Base-by-base conservation (phyloP, 176 grass and related monocot species). In the Poa annua region DNA sequence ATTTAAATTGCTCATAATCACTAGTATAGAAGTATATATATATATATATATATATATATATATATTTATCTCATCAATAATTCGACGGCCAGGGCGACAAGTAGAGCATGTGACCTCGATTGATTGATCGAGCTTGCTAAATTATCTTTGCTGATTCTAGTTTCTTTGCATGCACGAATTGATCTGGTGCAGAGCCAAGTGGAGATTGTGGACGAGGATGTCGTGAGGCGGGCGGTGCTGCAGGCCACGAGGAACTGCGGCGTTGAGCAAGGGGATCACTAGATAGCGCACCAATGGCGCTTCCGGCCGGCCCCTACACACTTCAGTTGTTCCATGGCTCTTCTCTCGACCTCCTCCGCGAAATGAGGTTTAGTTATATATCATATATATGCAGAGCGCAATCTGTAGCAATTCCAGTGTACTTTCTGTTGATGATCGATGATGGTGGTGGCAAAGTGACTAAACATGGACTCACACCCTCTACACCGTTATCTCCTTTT, bases 201-300 rank as follows among this genome's bases (percentile, higher is more conserved):
- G 4, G 73, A 66, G 38, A 86, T 62, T 45, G 45, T 97, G 42
- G 87, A 99, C 54, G 83, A 85, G 13, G 81, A 87, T 61, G 87
- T 85, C 29, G 85, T 99, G 32, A 93, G 92, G 70, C 85, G 91
- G 85, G 91, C 96, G 15, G 96, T 99, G n/a, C 36, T 93, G 38
- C 93, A 86, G 78, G 93, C 91, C 50, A 81, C 93, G 70, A 88
- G 69, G 11, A 90, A 74, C 36, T 91, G 89, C 76, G 83, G 71
- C 0, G 88, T 66, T 61, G 25, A 47, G 6, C 53, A 71, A 44
- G 56, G 64, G 36, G 66, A 73, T 32, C 70, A 73, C 19, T 71
- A 81, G 80, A 61, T 35, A 48, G 12, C 48, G 3, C 11, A 1
- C 5, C 11, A 63, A 63, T 13, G 60, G 26, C 14, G 26, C 61